Evolutionary conservation across 2,329 filamentous ascomycete genomes (phyloP), one percentile per base, ranked within the genome.

Genomic region (Plenodomus tracheiphilus): DNA sequence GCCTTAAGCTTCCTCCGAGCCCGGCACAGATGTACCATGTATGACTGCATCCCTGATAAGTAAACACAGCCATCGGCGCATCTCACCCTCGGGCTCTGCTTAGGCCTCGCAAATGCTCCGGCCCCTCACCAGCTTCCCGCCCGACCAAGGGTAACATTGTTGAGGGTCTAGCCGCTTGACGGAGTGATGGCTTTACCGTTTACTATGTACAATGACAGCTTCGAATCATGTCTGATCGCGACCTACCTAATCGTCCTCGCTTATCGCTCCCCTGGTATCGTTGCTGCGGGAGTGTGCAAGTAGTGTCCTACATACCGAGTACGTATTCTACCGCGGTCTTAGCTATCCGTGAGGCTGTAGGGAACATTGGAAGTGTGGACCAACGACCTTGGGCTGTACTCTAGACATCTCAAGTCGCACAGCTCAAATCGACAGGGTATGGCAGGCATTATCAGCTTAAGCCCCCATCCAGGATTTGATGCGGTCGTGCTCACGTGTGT

Each of bases 1-100:
- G 49, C 58, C 50, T 41, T 51, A 48, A 40, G 54, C 47, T 42
- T 53, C 49, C 47, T 55, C 65, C 59, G 54, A 65, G 47, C 57
- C 55, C 55, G 57, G 52, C 41, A 54, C 34, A 39, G 46, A 30
- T 41, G 44, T 42, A 53, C n/a, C n/a, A n/a, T 53, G 55, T 51
- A 54, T 48, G 46, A 56, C 56, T 52, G 47, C 43, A 49, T 52
- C 39, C 45, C 38, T 32, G 41, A 53, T 51, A 47, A 30, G 56
- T 47, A 54, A 28, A 41, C 39, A 53, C 42, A 48, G 48, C 48
- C 43, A 46, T 51, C 54, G 54, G 59, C 56, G 46, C 46, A 39
- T 47, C 51, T 54, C 46, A 49, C 41, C 20, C 22, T 54, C 48
- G 43, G 49, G 43, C 48, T 40, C 42, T 51, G 40, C 51, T 46